Evolutionary conservation across 192 early-diverging fungal genomes (phyloP), one percentile per base, ranked within the genome.

Genomic region (Entomortierella beljakovae): DNA sequence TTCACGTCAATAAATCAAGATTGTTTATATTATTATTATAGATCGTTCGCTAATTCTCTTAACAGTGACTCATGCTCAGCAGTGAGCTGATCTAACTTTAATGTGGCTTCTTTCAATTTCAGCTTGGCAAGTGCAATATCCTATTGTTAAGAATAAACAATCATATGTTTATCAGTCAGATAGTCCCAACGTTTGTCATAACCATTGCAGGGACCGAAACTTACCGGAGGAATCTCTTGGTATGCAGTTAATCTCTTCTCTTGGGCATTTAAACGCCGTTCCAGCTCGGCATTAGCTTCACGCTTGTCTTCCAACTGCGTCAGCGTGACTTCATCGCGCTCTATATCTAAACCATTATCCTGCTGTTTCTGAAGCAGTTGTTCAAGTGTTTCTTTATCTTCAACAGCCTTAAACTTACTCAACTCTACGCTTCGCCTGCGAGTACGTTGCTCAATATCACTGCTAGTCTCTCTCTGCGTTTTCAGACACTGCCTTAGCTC

Each of bases 181-280:
- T 40, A 22, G 23, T 25, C 52, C 18, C 11, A 25, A 16, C 23
- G 1, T 1, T 25, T 23, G 10, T 16, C 5, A 53, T 57, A 15
- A 57, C 15, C 55, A 33, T 31, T 23, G 42, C 6, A 22, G 29
- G 4, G 15, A 22, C 55, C 3, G 23, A 40, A 53, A 46, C 15
- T 32, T 77, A 77, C 73, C 23, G 73, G 73, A 42, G 73, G 73
- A 15, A 77, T 68, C 26, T 62, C 64, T 38, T 77, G 43, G 26
- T 77, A 77, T 1, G 66, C 66, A 0, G 61, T 48, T 54, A 77
- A 33, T 1, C 15, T 42, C 32, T 42, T 63, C 26, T 31, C 40
- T 34, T 77, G 73, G 0, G 29, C 53, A 16, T 63, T 9, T 16
- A 64, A 2, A 25, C 64, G 66, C 10, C 18, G 26, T 31, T 64